A percentile compares a stretch with the other conserved stretches of the same genome.
Evolutionary conservation across 768 basidiomycete species (phyloP).

Genomic region (Panellus pusillus): DNA sequence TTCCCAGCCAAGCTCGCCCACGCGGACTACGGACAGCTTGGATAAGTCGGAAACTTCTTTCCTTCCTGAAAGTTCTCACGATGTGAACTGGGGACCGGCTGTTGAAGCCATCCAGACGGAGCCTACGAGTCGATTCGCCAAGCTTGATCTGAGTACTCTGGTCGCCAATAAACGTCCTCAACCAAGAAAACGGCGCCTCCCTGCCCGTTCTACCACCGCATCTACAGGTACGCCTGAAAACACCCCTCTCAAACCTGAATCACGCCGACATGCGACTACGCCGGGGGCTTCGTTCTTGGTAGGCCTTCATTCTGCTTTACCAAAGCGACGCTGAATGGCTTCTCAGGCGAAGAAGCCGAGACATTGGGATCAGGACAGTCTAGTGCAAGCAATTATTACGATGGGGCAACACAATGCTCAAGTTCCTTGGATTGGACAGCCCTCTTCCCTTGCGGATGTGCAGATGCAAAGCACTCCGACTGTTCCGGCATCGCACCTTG

Average conservation of each 20-base stretch:
- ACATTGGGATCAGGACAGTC: not conserved
- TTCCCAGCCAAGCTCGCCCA: not conserved
- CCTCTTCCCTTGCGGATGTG: no score
- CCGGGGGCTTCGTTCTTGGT: not conserved
- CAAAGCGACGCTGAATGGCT: not conserved
- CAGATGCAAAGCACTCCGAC: no score
- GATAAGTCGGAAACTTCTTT: not conserved
- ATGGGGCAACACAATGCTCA: slow-evolving; percentile 7
- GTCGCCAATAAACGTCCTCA: not conserved
- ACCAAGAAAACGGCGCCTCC: not conserved
- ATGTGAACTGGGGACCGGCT: not conserved
- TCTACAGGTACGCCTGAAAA: not conserved
- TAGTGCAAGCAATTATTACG: slow-evolving; percentile 11
- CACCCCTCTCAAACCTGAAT: not conserved
- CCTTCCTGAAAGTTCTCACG: not conserved
- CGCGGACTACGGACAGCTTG: not conserved
- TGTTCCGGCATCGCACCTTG: not conserved
- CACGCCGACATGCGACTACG: not conserved
- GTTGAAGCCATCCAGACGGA: not conserved
- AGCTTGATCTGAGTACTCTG: slow-evolving; percentile 5
- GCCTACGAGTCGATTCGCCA: not conserved
- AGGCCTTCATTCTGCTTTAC: not conserved
- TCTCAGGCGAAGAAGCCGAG: not conserved
- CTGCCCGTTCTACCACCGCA: not conserved
- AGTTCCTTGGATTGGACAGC: no score